Evolutionary conservation across 176 grass and related monocot genomes (phyloP), one percentile per base, ranked within the genome.

Genomic region (Musa troglodytarum): DNA sequence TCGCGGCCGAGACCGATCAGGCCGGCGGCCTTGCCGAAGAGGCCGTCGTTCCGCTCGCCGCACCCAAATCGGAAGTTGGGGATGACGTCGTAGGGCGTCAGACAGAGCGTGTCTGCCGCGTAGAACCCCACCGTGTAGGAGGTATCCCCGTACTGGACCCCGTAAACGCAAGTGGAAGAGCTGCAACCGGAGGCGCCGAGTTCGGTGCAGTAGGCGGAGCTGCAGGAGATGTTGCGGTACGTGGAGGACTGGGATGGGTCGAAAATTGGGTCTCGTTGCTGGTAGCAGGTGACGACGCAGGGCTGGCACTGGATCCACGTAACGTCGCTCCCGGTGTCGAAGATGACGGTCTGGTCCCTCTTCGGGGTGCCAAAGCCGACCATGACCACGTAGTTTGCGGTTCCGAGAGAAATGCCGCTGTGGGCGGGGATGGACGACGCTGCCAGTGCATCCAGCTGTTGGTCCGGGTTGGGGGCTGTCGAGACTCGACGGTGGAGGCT

Each of bases 211-310:
- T 78, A 83, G 19, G 65, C 1, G n/a, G 91, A 87, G 54, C 62
- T 0, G 82, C 95, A 91, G 1, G 95, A 91, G 69, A 98, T 65
- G 86, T 98, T 93, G 75, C 80, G 52, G 78, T 98, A 98, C 8
- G 90, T 94, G n/a, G 86, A 67, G 0, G 90, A 98, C n/a, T 62
- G 63, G 24, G 84, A 26, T 0, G 95, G 90, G 52, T 68, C 65
- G 50, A 98, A 98, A 49, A 94, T 49, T 0, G 53, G 80, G 50
- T 91, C 84, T 68, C 68, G 52, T 52, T 98, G 88, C 51, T 1
- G 3, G 83, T 98, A 87, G 78, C 95, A 91, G 52, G 1, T 9
- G 0, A 0, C 1, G 29, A 43, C 43, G 54, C 83, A 86, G 1
- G 83, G 83, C 15, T 51, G 1, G 23, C 71, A 82, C 64, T 80